Conservation (phyloP, 1,284 basidiomycete genomes). For the Thelephora terrestris region DNA sequence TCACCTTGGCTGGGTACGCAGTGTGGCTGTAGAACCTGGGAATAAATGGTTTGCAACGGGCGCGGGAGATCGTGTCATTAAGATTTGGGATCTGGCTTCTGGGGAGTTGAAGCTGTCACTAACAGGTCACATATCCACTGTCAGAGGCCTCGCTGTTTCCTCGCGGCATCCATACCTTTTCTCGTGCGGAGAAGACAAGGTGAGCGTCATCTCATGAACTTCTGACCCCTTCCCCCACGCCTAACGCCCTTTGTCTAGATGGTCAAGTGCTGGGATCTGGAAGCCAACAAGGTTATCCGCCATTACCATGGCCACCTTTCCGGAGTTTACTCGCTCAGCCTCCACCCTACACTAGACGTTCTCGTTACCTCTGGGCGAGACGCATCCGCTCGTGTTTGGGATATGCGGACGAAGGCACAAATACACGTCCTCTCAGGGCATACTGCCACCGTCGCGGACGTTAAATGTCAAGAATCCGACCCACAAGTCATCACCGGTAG, state of each 20-base stretch:
- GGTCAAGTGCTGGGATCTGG: constrained; percentile 99
- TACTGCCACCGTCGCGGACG: constrained; percentile 88
- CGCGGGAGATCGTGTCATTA: constrained; percentile 95
- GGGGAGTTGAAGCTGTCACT: constrained; percentile 93
- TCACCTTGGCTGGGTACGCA: constrained; percentile 97
- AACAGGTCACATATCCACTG: constrained; percentile 96
- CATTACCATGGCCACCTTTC: constrained; percentile 98
- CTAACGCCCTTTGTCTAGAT: constrained; percentile 42
- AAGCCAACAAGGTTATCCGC: constrained; percentile 97
- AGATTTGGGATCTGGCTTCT: constrained; percentile 98
- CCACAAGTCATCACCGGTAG: constrained; percentile 96
- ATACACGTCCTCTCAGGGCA: constrained; percentile 92
- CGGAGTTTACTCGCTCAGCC: constrained; percentile 83
- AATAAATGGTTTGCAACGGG: constrained; percentile 99
- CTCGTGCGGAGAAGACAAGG: constrained; percentile 96
- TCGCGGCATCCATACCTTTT: constrained; percentile 94
- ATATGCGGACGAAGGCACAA: constrained; percentile 96
- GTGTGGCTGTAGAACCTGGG: constrained; percentile 91
- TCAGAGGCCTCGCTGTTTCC: constrained; percentile 89
- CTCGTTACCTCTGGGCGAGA: constrained; percentile 94
- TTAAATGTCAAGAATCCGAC: constrained; percentile 92
- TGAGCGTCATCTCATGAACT: constrained; percentile 21
- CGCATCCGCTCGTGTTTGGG: constrained; percentile 95
- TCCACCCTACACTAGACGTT: constrained; percentile 94
- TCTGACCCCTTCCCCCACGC: not conserved